These are phyloP conservation scores for Globisporangium echinulatum DNA, from an alignment of 352 stramenopile species.

Conservation along the genomic window DNA sequence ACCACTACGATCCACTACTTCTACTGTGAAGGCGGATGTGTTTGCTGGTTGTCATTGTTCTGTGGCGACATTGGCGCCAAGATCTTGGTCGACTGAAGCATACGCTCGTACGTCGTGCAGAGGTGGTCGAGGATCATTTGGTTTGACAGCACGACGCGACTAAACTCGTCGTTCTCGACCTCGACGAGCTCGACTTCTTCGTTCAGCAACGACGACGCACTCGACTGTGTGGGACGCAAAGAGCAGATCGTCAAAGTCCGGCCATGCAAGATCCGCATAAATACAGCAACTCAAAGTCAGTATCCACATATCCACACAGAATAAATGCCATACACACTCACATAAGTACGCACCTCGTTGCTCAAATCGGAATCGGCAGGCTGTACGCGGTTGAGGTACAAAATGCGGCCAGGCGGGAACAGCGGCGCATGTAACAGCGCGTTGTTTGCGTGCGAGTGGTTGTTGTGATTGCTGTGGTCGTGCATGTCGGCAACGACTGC, in stretches of 20 bases:
- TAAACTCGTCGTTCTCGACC: constrained; percentile 61
- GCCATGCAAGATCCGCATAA: not conserved
- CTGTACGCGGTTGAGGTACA: constrained; percentile 54
- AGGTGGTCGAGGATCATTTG: constrained; percentile 82
- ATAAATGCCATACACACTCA: no score
- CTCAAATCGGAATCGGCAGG: not conserved
- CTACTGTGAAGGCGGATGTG: no score
- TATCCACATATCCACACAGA: no score
- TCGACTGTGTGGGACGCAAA: not conserved
- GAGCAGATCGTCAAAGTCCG: no score
- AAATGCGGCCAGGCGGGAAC: constrained; percentile 61
- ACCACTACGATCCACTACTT: not conserved
- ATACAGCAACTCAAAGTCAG: not conserved
- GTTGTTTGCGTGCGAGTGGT: not conserved
- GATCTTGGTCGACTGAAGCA: constrained; percentile 25
- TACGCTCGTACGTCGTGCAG: constrained; percentile 76
- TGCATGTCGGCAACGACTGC: not conserved
- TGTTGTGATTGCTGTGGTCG: not conserved
- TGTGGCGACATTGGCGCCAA: not conserved
- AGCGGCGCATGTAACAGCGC: constrained; percentile 47
- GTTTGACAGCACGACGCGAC: constrained; percentile 70
- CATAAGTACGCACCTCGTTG: not conserved
- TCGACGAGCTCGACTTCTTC: constrained; percentile 53
- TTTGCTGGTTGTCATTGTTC: not conserved
- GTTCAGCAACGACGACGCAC: not conserved